Evolutionary conservation across 1,284 basidiomycete genomes (phyloP).

Genomic region (Gomphus bonarii): DNA sequence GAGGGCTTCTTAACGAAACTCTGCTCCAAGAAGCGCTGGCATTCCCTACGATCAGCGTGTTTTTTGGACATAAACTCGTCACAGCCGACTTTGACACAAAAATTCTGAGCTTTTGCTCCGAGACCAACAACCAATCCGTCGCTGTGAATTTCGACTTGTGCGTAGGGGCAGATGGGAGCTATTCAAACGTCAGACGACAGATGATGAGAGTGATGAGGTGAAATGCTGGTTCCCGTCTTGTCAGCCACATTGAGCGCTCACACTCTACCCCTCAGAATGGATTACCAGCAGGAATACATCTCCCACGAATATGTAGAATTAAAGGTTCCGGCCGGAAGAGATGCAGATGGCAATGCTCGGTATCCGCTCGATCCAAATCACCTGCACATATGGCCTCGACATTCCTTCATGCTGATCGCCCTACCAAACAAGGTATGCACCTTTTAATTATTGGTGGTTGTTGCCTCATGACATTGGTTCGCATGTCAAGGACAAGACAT

Average conservation of each 20-base stretch:
- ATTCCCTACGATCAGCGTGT: conserved; percentile 54
- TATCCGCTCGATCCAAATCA: conserved; percentile 91
- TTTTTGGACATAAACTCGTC: conserved; percentile 76
- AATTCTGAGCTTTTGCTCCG: conserved; percentile 39
- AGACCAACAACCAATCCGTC: conserved; percentile 32
- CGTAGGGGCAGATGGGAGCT: conserved; percentile 84
- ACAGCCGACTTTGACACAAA: conserved; percentile 66
- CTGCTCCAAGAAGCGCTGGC: conserved; percentile 64
- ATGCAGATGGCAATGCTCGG: conserved; percentile 45
- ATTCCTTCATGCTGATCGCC: conserved; percentile 98
- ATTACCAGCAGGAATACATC: conserved; percentile 92
- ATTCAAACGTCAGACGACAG: conserved; percentile 76
- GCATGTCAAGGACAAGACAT: conserved; percentile 59
- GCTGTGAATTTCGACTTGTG: conserved; percentile 67
- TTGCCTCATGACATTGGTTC: background rate
- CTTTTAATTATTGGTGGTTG: background rate
- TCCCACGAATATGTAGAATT: conserved; percentile 94
- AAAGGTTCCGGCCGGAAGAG: conserved; percentile 78
- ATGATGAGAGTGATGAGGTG: conserved; percentile 87
- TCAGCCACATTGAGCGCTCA: conserved; percentile 10
- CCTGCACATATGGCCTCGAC: conserved; percentile 98
- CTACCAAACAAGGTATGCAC: conserved; percentile 80
- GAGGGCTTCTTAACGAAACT: conserved; percentile 77
- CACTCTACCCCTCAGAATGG: conserved; percentile 51
- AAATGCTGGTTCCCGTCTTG: conserved; percentile 20